Conservation (phyloP, 1,139 yeast genomes). For the Groenewaldozyma sp. region DNA sequence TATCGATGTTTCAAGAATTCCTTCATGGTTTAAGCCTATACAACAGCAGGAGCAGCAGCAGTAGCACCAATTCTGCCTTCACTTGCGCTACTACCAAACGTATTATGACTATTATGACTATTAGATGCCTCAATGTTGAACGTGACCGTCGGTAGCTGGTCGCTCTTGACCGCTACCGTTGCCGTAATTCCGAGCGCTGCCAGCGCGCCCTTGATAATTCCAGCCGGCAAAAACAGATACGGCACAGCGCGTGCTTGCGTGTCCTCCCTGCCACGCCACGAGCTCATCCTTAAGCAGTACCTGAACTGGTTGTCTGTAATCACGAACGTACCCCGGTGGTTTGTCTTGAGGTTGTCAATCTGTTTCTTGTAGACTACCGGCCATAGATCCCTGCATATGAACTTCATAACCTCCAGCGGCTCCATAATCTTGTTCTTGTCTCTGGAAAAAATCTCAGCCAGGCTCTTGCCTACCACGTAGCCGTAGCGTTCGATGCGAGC, state of each 20-base stretch:
- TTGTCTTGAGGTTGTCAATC: conserved; percentile 85
- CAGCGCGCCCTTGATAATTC: conserved; percentile 72
- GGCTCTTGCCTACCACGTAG: conserved; percentile 59
- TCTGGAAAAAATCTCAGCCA: conserved; percentile 64
- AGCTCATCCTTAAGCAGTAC: conserved; percentile 47
- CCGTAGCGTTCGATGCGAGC: conserved; percentile 63
- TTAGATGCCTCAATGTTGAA: conserved; percentile 74
- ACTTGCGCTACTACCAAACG: too few species aligned
- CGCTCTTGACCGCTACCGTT: conserved; percentile 53
- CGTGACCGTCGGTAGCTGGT: conserved; percentile 52
- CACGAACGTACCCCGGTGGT: conserved; percentile 79
- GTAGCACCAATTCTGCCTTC: too few species aligned
- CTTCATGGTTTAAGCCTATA: conserved; percentile 26
- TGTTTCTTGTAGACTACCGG: conserved; percentile 68
- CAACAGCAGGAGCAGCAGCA: too few species aligned
- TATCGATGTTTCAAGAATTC: conserved; percentile 39
- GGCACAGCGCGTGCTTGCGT: conserved; percentile 27
- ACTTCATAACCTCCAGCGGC: conserved; percentile 76
- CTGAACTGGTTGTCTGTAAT: conserved; percentile 59
- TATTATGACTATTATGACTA: too few species aligned
- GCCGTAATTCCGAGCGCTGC: conserved; percentile 62
- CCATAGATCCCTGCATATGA: conserved; percentile 91
- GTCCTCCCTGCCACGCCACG: conserved; percentile 25
- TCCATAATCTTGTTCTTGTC: conserved; percentile 45
- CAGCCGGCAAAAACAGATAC: conserved; percentile 74